These are phyloP conservation scores for Diplodia intermedia DNA, from an alignment of 2,329 filamentous ascomycete genomes.

Conservation along the genomic window DNA sequence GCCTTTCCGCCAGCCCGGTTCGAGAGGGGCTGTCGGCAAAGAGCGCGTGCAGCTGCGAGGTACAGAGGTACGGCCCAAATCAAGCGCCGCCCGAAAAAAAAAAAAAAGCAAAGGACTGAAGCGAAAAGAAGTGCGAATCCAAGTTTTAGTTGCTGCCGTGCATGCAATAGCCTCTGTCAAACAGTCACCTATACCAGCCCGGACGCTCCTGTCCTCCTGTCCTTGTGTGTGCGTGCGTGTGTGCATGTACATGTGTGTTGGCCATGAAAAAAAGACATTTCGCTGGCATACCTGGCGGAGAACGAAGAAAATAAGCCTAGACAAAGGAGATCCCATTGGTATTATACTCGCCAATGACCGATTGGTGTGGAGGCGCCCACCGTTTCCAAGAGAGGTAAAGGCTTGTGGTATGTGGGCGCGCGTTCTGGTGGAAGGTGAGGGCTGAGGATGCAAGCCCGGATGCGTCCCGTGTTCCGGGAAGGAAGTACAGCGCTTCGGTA, in stretches of 20 bases:
- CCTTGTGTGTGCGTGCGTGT: neutral
- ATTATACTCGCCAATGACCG: slow-evolving; percentile 22
- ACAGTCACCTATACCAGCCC: too few relatives aligned
- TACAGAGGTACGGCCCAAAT: slow-evolving; percentile 8
- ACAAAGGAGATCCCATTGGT: slow-evolving; percentile 18
- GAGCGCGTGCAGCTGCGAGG: slow-evolving; percentile 28
- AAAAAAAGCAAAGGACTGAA: slow-evolving; percentile 24
- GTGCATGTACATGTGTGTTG: neutral
- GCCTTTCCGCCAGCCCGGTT: slow-evolving; percentile 27
- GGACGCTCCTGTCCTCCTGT: slow-evolving; percentile 20
- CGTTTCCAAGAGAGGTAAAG: neutral
- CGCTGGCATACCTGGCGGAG: neutral
- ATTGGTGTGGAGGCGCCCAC: neutral
- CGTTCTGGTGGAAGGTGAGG: neutral
- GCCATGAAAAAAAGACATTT: neutral
- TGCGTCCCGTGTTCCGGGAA: slow-evolving; percentile 19
- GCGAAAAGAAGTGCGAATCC: slow-evolving; percentile 17
- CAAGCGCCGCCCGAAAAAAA: slow-evolving; percentile 11
- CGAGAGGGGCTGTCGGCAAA: slow-evolving; percentile 16
- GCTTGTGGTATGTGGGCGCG: neutral
- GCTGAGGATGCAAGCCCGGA: neutral
- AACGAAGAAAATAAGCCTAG: neutral
- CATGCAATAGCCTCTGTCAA: slow-evolving; percentile 5
- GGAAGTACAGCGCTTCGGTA: slow-evolving; percentile 4
- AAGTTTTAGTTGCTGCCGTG: slow-evolving; percentile 29